A percentile compares a stretch with the other conserved stretches of the same genome.
Conservation (phyloP, 1,284 basidiomycete species). For the Coriolopsis trogii region DNA sequence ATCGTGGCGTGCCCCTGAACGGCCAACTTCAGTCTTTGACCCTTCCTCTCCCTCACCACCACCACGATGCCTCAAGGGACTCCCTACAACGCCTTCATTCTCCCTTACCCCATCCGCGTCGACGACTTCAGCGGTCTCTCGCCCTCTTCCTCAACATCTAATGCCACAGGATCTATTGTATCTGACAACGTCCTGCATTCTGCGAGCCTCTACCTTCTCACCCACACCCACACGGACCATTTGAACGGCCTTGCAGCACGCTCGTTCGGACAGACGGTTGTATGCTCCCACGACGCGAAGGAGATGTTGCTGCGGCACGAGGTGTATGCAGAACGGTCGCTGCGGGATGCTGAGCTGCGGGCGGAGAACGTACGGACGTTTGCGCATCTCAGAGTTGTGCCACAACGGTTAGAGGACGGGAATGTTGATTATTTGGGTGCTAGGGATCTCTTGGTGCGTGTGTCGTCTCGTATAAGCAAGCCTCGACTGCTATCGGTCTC, state of each 20-base stretch:
- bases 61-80: constrained; percentile 67
- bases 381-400: constrained; percentile 65
- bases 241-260: constrained; percentile 68
- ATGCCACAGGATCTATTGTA: neutral
- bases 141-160: neutral
- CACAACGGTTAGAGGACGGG: constrained; percentile 49
- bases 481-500: neutral
- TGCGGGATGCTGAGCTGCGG: constrained; percentile 53
- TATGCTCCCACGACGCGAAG: constrained; percentile 83
- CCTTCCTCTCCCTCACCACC: neutral
- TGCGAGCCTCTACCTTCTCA: constrained; percentile 73
- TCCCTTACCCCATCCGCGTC: constrained; percentile 78
- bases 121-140: constrained; percentile 65
- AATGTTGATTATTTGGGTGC: constrained; percentile 49
- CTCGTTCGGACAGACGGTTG: constrained; percentile 66
- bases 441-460: constrained; percentile 66
- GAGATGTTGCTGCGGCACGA: constrained; percentile 81
- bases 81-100: constrained; percentile 66
- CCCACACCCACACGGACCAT: constrained; percentile 87
- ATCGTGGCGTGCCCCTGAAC: neutral
- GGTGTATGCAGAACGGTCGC: constrained; percentile 62
- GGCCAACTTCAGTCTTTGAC: neutral
- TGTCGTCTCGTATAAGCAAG: neutral
- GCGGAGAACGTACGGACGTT: constrained; percentile 65
- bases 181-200: constrained; percentile 39